Conservation (phyloP, 441 rosid genomes). For the Adansonia grandidieri region DNA sequence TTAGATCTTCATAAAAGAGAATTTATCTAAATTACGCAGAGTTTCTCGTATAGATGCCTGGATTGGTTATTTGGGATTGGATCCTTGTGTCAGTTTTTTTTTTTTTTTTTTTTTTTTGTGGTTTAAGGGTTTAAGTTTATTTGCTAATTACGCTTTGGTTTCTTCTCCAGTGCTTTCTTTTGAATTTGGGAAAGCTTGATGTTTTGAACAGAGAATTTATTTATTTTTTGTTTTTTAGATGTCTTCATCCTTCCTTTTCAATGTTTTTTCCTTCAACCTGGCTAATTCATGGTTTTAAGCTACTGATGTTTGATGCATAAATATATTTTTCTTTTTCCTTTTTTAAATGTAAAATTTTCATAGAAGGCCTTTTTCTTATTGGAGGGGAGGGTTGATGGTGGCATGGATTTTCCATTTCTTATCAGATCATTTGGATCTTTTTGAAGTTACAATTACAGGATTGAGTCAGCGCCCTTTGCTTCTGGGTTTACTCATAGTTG, state of each 20-base stretch:
- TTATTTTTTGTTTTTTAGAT: background rate
- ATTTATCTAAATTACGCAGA: slow-evolving; percentile 12
- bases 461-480: slow-evolving; percentile 17
- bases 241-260: background rate
- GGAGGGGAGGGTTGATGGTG: slow-evolving; percentile 6
- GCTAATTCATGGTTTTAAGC: slow-evolving; percentile 7
- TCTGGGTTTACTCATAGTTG: slow-evolving; percentile 4
- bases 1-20: slow-evolving; percentile 32
- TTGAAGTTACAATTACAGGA: slow-evolving; percentile 17
- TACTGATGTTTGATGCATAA: slow-evolving; percentile 7
- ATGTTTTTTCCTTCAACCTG: background rate
- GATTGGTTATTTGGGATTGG: slow-evolving; percentile 29
- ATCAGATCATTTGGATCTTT: slow-evolving; percentile 37
- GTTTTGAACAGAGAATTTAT: background rate
- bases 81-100: slow-evolving; percentile 47
- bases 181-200: slow-evolving; percentile 10
- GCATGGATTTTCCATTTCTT: background rate
- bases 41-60: slow-evolving; percentile 28
- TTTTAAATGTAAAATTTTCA: background rate
- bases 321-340: background rate
- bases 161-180: background rate
- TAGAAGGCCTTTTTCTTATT: background rate
- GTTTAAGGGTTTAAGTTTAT: slow-evolving; percentile 35
- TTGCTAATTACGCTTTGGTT: background rate
- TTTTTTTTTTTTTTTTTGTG: slow-evolving; percentile 37